Conservation (phyloP, 805 yeast species). For the Saturnispora bothae region DNA sequence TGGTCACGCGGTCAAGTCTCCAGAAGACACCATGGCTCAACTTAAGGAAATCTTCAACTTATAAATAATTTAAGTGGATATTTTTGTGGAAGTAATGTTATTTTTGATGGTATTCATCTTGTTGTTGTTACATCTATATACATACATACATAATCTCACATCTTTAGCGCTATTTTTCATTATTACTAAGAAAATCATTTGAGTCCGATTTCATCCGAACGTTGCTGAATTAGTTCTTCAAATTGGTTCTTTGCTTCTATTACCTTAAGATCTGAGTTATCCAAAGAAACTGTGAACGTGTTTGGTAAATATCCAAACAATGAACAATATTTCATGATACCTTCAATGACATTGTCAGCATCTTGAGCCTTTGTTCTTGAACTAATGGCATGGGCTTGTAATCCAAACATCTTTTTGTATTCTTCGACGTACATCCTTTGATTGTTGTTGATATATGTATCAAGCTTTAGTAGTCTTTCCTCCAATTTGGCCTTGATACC, state of each 20-base stretch:
- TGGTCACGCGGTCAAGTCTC: slow-evolving; percentile 87
- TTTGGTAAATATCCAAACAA: slow-evolving; percentile 3
- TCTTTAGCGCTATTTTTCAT: neutral
- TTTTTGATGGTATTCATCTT: too few species aligned
- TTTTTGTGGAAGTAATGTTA: too few species aligned
- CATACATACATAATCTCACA: neutral
- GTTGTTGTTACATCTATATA: neutral
- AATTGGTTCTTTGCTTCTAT: neutral
- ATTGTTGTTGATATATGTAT: neutral
- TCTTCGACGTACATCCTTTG: neutral
- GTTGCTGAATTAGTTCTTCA: neutral
- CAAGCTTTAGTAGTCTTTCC: slow-evolving; percentile 3
- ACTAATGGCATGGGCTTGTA: slow-evolving; percentile 1
- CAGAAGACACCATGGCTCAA: slow-evolving; percentile 80
- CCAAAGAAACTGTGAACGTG: neutral
- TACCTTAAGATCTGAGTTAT: slow-evolving; percentile 1
- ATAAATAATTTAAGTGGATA: slow-evolving; percentile 20
- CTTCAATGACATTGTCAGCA: neutral
- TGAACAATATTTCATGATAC: slow-evolving; percentile 1
- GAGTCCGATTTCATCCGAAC: neutral
- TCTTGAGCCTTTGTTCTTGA: neutral
- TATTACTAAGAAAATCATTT: too few species aligned
- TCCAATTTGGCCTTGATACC: slow-evolving; percentile 6
- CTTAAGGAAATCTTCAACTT: slow-evolving; percentile 71
- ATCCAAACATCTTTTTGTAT: slow-evolving; percentile 5